These are phyloP conservation scores for Calcarisporium arbuscula DNA, from an alignment of 2,329 filamentous ascomycete species.

Conservation along the genomic window DNA sequence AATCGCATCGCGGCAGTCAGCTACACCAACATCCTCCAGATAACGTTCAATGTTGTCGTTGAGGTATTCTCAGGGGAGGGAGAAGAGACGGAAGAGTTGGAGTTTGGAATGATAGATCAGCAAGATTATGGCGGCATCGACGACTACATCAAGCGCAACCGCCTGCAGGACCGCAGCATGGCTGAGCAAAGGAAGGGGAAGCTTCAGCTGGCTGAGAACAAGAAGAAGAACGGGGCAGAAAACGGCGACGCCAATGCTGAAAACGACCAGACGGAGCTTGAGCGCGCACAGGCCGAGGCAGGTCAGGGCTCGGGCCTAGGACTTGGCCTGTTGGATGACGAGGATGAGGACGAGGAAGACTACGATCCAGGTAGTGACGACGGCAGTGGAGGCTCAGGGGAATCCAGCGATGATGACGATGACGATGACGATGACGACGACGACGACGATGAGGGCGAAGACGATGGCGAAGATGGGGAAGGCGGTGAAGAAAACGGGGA, in stretches of 20 bases:
- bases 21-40: conserved; percentile 60
- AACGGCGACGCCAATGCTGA: conserved; percentile 25
- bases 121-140: conserved; percentile 61
- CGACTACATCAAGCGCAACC: conserved; percentile 54
- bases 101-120: conserved; percentile 65
- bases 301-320: no score
- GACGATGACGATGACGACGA: conserved; percentile 44
- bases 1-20: conserved; percentile 56
- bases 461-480: conserved; percentile 30
- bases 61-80: conserved; percentile 47
- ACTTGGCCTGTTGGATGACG: conserved; percentile 52
- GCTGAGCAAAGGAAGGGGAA: conserved; percentile 62
- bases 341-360: conserved; percentile 60
- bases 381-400: conserved; percentile 51
- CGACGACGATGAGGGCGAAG: conserved; percentile 34
- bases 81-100: conserved; percentile 51
- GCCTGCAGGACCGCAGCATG: conserved; percentile 62
- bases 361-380: conserved; percentile 58
- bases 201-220: conserved; percentile 54
- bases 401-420: conserved; percentile 43
- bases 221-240: conserved; percentile 38
- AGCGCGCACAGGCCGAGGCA: conserved; percentile 42
- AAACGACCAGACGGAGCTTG: conserved; percentile 38
- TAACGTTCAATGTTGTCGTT: conserved; percentile 62
- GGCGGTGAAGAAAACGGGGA: conserved; percentile 25